phyloP scores from a whole-genome alignment of 176 grass and related monocot species.

The Tillandsia fasciculata region DNA sequence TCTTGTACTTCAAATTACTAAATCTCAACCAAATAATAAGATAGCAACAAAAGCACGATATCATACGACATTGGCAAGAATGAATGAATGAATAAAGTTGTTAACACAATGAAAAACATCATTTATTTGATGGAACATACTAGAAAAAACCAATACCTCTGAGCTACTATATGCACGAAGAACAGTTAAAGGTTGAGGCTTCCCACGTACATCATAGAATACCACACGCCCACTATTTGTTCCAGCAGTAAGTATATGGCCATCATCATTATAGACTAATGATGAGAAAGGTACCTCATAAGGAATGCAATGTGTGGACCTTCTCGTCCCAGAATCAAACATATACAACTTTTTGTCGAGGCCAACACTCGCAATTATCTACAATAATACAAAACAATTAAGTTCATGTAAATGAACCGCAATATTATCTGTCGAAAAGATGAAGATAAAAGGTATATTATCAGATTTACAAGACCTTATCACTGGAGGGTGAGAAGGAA shows the following conservation, averaged over 20 bases:
- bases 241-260: slow-evolving; percentile 77
- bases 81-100: background rate
- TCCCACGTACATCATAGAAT: slow-evolving; percentile 93
- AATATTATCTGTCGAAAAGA: background rate
- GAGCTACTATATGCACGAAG: slow-evolving; percentile 88
- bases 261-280: slow-evolving; percentile 85
- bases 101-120: background rate
- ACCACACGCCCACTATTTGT: slow-evolving; percentile 90
- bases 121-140: background rate
- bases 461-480: slow-evolving; percentile 56
- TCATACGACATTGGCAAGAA: background rate
- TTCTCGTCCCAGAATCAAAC: slow-evolving; percentile 64
- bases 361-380: slow-evolving; percentile 87
- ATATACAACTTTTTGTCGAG: slow-evolving; percentile 92
- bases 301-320: slow-evolving; percentile 59
- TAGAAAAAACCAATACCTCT: slow-evolving; percentile 47
- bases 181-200: slow-evolving; percentile 78
- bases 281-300: slow-evolving; percentile 90
- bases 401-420: background rate
- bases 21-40: no score
- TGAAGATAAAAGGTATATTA: background rate
- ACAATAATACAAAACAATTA: slow-evolving; percentile 25
- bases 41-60: background rate
- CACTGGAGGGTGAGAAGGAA: slow-evolving; percentile 84
- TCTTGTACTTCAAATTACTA: no score